phyloP scores from a whole-genome alignment of 129 eudicot species.

The Erigeron canadensis region DNA sequence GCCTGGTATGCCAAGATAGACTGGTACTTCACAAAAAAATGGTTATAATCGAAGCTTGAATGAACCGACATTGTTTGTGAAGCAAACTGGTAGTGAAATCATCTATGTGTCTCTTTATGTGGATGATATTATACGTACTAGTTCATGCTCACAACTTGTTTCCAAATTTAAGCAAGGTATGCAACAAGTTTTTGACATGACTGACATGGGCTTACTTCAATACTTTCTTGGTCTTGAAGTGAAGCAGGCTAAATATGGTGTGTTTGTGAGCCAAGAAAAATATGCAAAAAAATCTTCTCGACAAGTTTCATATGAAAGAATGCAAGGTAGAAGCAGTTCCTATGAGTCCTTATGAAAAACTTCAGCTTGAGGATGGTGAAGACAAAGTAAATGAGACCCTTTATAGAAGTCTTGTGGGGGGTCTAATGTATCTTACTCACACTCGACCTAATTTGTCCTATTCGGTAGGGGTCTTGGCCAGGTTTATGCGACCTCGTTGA shows the following conservation, averaged over 20 bases:
- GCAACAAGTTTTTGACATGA: conserved; percentile 8
- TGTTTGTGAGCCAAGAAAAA: background rate
- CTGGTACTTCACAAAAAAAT: background rate
- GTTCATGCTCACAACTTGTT: conserved; percentile 3
- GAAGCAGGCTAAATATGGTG: background rate
- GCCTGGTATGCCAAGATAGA: conserved; percentile 4
- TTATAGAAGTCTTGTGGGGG: background rate
- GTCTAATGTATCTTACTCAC: conserved; percentile 3
- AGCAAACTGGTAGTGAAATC: background rate
- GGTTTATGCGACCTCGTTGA: background rate
- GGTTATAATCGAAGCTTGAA: background rate
- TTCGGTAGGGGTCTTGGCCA: background rate
- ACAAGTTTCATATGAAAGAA: background rate
- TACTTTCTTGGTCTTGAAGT: conserved; percentile 25
- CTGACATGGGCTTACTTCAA: background rate
- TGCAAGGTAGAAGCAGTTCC: background rate
- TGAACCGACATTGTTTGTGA: background rate
- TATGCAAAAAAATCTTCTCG: background rate
- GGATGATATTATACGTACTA: conserved; percentile 22
- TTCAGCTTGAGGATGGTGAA: background rate
- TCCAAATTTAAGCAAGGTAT: conserved; percentile 9
- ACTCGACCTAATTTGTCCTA: background rate
- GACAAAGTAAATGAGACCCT: background rate
- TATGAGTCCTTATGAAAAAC: conserved; percentile 10
- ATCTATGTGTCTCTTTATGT: conserved; percentile 13